Evolutionary conservation across 805 yeast species (phyloP), one percentile per base, ranked within the genome.

Genomic region (Metschnikowia borealis): DNA sequence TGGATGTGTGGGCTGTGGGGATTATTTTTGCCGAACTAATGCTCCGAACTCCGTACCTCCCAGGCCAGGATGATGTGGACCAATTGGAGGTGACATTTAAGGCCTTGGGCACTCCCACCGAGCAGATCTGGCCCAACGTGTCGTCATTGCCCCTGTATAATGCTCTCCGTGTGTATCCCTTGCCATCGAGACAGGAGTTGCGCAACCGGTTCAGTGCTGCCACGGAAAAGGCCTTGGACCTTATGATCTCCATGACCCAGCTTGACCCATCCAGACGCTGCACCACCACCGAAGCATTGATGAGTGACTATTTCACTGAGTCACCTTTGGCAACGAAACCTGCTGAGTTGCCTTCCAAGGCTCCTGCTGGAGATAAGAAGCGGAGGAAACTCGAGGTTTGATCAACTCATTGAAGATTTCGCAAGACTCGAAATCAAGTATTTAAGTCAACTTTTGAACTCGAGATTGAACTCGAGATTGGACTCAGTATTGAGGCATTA

Each of bases 101-200:
- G 62, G 99, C 98, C 0, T 70, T 92, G 51, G 99, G 99, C 0
- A 91, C 99, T 0, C 99, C 99, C 4, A 87, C 96, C 0, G 97
- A 91, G 57, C 82, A 78, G 32, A 82, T 75, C 2, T 94, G 99
- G 99, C 96, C 96, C 0, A 87, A 89, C 44, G 95, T 92, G 2
- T 80, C 91, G 1, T 74, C 80, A 52, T 75, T 94, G 46, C 94
- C 96, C 0, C 74, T 81, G 26, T 94, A 88, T 64, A 82, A 85
- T 60, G 81, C 88, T 35, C 70, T 87, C 54, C 80, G 81, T 39
- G 79, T 83, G 26, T 91, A 87, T 62, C 96, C 97, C 3, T 83
- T 84, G 14, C 97, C 97, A 0, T 78, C 90, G 0, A 73, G 88
- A 54, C 82, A 78, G 49, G 97, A 91, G 66, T 70, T 90, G 51